These are phyloP conservation scores for Gastrolobium bilobum DNA, from an alignment of 306 rosid species.

Conservation along the genomic window DNA sequence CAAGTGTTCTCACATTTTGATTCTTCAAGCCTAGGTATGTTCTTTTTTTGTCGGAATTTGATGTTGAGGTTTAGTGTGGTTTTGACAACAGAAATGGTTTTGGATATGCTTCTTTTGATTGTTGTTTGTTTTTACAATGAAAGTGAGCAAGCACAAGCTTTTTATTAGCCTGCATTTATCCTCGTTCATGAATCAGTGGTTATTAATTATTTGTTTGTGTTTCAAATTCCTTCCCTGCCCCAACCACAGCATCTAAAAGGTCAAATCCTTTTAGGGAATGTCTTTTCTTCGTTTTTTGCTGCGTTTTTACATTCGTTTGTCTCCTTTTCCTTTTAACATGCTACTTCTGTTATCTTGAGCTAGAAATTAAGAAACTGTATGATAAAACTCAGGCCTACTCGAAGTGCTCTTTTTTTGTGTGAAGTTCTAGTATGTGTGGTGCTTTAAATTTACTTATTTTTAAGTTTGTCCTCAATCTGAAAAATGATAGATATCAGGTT, in stretches of 20 bases:
- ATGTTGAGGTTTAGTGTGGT: slow-evolving; percentile 6
- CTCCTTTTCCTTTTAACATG: neutral
- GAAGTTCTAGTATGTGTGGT: neutral
- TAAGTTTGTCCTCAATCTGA: neutral
- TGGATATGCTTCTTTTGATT: slow-evolving; percentile 4
- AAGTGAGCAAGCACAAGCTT: neutral
- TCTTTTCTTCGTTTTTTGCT: too few species aligned
- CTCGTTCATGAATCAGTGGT: neutral
- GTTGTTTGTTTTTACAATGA: neutral
- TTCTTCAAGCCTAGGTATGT: slow-evolving; percentile 22
- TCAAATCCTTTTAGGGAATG: too few species aligned
- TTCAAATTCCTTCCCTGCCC: neutral
- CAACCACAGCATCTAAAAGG: too few species aligned
- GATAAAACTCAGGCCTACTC: neutral
- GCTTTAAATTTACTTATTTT: neutral
- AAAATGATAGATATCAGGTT: neutral
- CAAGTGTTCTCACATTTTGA: slow-evolving; percentile 37
- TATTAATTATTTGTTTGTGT: too few species aligned
- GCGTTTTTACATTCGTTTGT: neutral
- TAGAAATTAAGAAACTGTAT: neutral
- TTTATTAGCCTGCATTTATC: neutral
- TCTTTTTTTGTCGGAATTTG: slow-evolving; percentile 24
- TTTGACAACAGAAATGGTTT: slow-evolving; percentile 36
- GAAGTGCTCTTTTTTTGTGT: neutral
- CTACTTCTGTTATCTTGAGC: neutral